Evolutionary conservation across 306 rosid species (phyloP), one percentile per base, ranked within the genome.

Genomic region (Acacia confusa): DNA sequence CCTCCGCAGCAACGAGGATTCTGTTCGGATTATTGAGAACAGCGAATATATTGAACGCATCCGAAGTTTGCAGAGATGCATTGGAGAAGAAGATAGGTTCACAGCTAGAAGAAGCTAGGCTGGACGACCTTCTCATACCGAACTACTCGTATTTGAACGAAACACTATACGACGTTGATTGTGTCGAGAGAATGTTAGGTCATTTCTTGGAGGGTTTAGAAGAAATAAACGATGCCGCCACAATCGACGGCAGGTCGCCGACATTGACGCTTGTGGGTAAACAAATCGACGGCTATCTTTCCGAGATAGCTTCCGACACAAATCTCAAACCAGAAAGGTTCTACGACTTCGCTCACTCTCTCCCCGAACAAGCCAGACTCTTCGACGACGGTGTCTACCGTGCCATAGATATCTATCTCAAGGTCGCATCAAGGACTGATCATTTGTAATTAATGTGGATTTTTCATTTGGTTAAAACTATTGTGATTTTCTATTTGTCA

Each of bases 301-400:
- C 98, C 4, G 98, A 96, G 84, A 93, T 93, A 70, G 99, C 99
- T 58, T 96, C 99, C 36, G 99, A 96, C 30, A 88, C 92, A 7
- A 96, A 96, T 79, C 90, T 96, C 34, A 96, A 88, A 74, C 89
- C 92, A 22, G 86, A 84, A 30, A 84, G 79, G 25, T 96, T 96
- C 82, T 88, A 84, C 76, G 83, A 80, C 24, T 87, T 96, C 2
- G 99, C 99, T 0, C 84, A 82, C 30, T 90, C 92, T 4, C 89
- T 96, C 36, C 99, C 99, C 2, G 98, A 93, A 10, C 91, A 85
- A 70, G 97, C 99, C 22, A 87, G 99, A 66, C 91, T 93, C 81
- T 96, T 90, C 86, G 94, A 96, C 84, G 99, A 93, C 66, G 99
- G 99, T 28, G 92, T 96, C 57, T 96, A 96, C 84, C 85, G 98